phyloP scores from a whole-genome alignment of 331 rosid species.

The Pyrus hybrid region DNA sequence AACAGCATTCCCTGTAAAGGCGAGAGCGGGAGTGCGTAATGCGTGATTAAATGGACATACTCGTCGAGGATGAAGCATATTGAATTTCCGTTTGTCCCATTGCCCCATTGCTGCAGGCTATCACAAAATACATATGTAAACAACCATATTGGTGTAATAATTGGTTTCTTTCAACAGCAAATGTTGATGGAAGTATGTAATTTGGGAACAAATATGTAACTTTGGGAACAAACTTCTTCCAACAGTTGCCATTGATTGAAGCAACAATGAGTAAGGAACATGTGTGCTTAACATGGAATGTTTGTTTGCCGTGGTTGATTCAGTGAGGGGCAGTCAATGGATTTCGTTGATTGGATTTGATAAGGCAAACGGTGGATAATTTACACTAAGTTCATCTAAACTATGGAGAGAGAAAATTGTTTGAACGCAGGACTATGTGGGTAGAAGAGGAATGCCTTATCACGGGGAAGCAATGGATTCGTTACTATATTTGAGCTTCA shows the following conservation, averaged over 20 bases:
- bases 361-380: background rate
- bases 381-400: too few relatives aligned
- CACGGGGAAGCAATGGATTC: too few relatives aligned
- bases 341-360: too few relatives aligned
- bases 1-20: constrained; percentile 53
- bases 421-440: background rate
- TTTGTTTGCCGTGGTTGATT: background rate
- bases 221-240: too few relatives aligned
- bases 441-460: too few relatives aligned
- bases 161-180: background rate
- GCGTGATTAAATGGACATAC: constrained; percentile 7
- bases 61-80: constrained; percentile 2
- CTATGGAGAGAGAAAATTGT: background rate
- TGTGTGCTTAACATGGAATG: background rate
- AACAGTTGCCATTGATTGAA: too few relatives aligned
- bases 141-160: background rate
- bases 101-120: background rate
- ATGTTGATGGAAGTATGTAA: background rate
- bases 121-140: background rate
- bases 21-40: constrained; percentile 26
- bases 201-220: background rate
- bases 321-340: background rate
- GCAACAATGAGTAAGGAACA: too few relatives aligned
- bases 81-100: background rate
- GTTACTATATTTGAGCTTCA: too few relatives aligned